These are phyloP conservation scores for Tinospora cordifolia DNA, from an alignment of 164 flowering plant species.

Conservation along the genomic window DNA sequence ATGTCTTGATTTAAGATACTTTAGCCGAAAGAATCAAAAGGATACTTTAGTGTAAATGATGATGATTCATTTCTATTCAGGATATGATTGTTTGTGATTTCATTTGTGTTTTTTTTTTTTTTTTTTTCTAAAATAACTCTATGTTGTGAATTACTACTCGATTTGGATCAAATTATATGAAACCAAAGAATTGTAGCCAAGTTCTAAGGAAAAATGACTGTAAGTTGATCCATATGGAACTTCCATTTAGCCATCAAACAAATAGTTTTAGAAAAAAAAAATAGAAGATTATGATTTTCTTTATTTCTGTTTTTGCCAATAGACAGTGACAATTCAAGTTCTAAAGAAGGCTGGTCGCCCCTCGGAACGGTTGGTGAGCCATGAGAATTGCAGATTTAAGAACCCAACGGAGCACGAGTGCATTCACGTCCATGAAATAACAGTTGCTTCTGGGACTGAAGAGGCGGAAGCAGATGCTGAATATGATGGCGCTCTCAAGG, in stretches of 20 bases:
- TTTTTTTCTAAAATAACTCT: no score
- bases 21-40: no score
- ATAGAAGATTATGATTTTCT: neutral
- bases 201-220: no score
- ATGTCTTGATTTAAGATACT: no score
- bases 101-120: no score
- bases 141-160: no score
- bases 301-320: neutral
- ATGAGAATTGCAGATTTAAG: slow-evolving; percentile 60
- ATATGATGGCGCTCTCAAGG: slow-evolving; percentile 69
- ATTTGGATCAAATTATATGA: no score
- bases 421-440: slow-evolving; percentile 70
- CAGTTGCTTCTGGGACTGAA: slow-evolving; percentile 82
- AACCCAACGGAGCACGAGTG: slow-evolving; percentile 60
- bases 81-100: no score
- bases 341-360: slow-evolving; percentile 94
- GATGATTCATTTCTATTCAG: no score
- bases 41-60: no score
- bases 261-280: neutral
- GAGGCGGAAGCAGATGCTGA: slow-evolving; percentile 94
- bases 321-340: slow-evolving; percentile 90
- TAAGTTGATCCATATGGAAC: no score
- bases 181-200: no score
- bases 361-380: slow-evolving; percentile 74
- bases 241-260: neutral